Evolutionary conservation across 345 rosid genomes (phyloP).

Genomic region (Citrus sp.): DNA sequence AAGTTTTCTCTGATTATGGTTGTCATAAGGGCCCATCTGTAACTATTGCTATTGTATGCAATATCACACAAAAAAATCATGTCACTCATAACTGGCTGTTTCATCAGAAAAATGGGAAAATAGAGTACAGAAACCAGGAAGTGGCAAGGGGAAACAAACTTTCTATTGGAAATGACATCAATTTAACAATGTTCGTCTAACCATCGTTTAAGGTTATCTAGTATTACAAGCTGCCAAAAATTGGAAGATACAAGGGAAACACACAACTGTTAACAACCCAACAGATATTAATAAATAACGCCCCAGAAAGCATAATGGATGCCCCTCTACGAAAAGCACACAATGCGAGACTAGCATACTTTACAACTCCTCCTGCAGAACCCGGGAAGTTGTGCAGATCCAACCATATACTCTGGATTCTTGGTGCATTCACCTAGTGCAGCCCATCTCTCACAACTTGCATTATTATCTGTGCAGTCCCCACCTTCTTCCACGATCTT

Average conservation of each 20-base stretch:
- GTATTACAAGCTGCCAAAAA: neutral
- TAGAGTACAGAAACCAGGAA: neutral
- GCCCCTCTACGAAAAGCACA: neutral
- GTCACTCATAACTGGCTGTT: neutral
- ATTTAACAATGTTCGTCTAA: neutral
- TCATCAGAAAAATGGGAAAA: neutral
- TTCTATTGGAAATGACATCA: neutral
- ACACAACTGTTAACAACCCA: neutral
- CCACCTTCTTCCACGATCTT: conserved; percentile 51
- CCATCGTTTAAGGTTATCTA: neutral
- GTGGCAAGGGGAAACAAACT: neutral
- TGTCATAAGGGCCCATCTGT: neutral
- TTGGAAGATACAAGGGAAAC: neutral
- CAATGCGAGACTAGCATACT: conserved; percentile 46
- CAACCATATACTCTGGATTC: conserved; percentile 83
- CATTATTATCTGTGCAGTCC: conserved; percentile 66
- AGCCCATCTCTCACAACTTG: conserved; percentile 90
- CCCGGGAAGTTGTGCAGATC: conserved; percentile 73
- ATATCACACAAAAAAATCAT: neutral
- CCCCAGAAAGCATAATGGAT: neutral
- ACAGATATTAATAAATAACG: neutral
- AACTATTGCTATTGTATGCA: too few species aligned
- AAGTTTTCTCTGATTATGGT: neutral
- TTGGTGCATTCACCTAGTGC: conserved; percentile 87
- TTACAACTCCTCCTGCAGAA: conserved; percentile 86